phyloP scores from a whole-genome alignment of 768 basidiomycete species.

The Leucocoprinus sp. region DNA sequence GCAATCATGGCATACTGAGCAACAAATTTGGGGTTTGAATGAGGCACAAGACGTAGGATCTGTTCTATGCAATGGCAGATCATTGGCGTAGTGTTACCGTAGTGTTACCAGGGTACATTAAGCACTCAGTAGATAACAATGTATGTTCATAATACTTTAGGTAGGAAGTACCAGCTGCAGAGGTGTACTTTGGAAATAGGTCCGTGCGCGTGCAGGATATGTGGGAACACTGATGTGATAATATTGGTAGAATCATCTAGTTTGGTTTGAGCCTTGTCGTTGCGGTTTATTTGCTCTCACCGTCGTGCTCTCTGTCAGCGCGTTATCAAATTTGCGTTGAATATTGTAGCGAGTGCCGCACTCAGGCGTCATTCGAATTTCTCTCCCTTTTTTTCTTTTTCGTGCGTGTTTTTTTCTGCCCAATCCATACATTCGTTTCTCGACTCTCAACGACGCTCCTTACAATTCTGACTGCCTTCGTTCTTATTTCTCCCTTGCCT shows the following conservation, averaged over 20 bases:
- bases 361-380: slow-evolving; percentile 28
- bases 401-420: slow-evolving; percentile 33
- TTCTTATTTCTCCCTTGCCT: slow-evolving; percentile 45
- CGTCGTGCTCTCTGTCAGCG: slow-evolving; percentile 24
- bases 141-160: not conserved
- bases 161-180: not conserved
- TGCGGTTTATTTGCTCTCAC: slow-evolving; percentile 21
- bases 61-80: too few species aligned
- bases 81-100: too few species aligned
- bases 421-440: slow-evolving; percentile 40
- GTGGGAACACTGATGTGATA: slow-evolving; percentile 13
- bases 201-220: slow-evolving; percentile 20
- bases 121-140: not conserved
- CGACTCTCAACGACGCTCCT: slow-evolving; percentile 46
- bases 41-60: too few species aligned
- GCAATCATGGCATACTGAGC: too few species aligned
- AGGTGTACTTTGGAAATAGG: slow-evolving; percentile 9
- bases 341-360: slow-evolving; percentile 16
- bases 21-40: too few species aligned
- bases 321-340: slow-evolving; percentile 16
- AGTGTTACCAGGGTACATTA: slow-evolving; percentile 8
- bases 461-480: slow-evolving; percentile 35
- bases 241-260: slow-evolving; percentile 13
- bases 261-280: slow-evolving; percentile 20
- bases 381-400: slow-evolving; percentile 28